A percentile compares a stretch with the other conserved stretches of the same genome.
phyloP scores from a whole-genome alignment of 805 yeast species.

The Blastobotrys parvus region DNA sequence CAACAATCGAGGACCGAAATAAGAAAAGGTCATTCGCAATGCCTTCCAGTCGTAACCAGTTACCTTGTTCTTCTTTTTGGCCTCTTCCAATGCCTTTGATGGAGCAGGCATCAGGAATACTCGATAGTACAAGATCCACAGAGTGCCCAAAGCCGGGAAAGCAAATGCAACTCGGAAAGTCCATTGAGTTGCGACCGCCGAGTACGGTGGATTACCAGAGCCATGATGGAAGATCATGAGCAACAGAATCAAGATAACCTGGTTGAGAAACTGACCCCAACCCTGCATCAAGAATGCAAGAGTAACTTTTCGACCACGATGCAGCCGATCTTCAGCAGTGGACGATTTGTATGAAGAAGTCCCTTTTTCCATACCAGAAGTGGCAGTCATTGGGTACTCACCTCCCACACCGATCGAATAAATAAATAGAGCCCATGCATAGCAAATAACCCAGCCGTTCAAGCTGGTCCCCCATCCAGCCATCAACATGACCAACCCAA shows the following conservation, averaged over 20 bases:
- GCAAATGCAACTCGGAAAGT: slow-evolving; percentile 32
- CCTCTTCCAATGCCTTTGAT: slow-evolving; percentile 23
- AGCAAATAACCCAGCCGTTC: slow-evolving; percentile 47
- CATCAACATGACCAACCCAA: slow-evolving; percentile 51
- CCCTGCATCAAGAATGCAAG: slow-evolving; percentile 83
- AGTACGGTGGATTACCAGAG: slow-evolving; percentile 79
- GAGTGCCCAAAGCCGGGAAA: slow-evolving; percentile 31
- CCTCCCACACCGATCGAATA: slow-evolving; percentile 51
- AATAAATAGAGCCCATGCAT: slow-evolving; percentile 41
- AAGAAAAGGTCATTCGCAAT: slow-evolving; percentile 20
- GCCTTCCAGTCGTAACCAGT: slow-evolving; percentile 30
- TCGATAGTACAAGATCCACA: slow-evolving; percentile 32
- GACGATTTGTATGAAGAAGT: slow-evolving; percentile 20
- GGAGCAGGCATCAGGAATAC: slow-evolving; percentile 30
- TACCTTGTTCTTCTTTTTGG: slow-evolving; percentile 27
- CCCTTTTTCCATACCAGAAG: slow-evolving; percentile 54
- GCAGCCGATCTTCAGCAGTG: slow-evolving; percentile 29
- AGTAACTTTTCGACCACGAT: slow-evolving; percentile 32
- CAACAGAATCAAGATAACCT: slow-evolving; percentile 73
- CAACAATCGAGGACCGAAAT: slow-evolving; percentile 41
- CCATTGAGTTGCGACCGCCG: slow-evolving; percentile 31
- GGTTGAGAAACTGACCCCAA: slow-evolving; percentile 90
- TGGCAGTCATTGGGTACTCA: slow-evolving; percentile 58
- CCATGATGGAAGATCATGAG: slow-evolving; percentile 85
- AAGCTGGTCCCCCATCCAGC: slow-evolving; percentile 51